Percentiles rank a stretch among this genome's conserved stretches.
Conservation (phyloP, 805 yeast species). For the Pichia cephalocereana region DNA sequence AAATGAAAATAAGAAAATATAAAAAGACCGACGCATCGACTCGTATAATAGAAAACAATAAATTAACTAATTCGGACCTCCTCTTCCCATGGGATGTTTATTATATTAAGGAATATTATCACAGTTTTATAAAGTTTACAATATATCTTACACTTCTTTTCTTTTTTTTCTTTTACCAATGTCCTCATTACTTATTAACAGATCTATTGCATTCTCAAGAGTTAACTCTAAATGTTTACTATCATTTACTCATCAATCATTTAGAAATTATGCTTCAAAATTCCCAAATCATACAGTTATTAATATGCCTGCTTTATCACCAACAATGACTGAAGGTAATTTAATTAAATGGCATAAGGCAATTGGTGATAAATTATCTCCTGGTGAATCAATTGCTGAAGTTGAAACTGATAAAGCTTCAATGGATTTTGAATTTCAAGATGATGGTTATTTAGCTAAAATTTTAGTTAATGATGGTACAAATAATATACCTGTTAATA, state of each 20-base stretch:
- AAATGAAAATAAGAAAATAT: no score
- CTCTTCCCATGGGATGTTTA: no score
- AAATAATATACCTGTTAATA: constrained; percentile 85
- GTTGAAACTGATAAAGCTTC: constrained; percentile 97
- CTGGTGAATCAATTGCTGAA: constrained; percentile 95
- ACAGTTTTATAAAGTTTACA: no score
- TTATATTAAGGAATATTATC: no score
- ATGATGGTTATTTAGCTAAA: constrained; percentile 88
- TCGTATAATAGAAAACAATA: no score
- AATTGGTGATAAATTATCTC: constrained; percentile 77
- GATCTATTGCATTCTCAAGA: background rate
- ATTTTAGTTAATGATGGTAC: constrained; percentile 76
- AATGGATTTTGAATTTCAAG: constrained; percentile 98
- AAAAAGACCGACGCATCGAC: no score
- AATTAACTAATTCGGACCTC: no score
- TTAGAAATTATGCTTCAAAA: constrained; percentile 21
- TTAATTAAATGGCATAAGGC: constrained; percentile 83
- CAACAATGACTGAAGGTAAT: constrained; percentile 97
- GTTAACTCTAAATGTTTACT: background rate
- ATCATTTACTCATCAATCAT: constrained; percentile 1
- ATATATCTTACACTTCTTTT: no score
- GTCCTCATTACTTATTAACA: background rate
- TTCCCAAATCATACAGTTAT: constrained; percentile 64
- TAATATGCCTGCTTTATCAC: constrained; percentile 98
- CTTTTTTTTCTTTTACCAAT: background rate